Base-by-base conservation (phyloP, 345 rosid species). In the Brassica incana region DNA sequence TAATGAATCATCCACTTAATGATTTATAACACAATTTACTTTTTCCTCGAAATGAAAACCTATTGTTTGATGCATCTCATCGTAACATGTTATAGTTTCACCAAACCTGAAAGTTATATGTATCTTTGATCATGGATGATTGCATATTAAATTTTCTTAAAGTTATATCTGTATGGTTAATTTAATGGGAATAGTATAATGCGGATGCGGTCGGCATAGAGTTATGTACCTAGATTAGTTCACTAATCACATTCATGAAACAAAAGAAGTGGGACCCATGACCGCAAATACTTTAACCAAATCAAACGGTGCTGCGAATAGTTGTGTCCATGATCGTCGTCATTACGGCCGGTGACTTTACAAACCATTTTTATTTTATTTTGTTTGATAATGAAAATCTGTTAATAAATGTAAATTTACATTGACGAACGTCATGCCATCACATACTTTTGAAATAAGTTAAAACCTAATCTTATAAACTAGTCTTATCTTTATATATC, bases 311-410 rank as follows among this genome's bases (percentile, higher is more conserved):
- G 83, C 27, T 75, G 62, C 76, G 71, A 81, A 66, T 32, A 78
- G 67, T 78, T 65, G 81, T 78, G 88, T 82, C 87, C 85, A 83
- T 73, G 86, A 81, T 81, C 79, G 48, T 74, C 76, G 20, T 74
- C 85, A 74, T 67, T 73, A 9, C 6, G 69, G 52, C 65, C 48
- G 83, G 83, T 83, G 88, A 59, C 78, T 73, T 71, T 63, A 79
- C 74, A 67, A 69, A 20, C 62, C 45, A 43, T 54, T 45, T 75
- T 48, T 27, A 1, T 63, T 62, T 27, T 18, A 0, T 76, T 23
- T 56, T 43, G 10, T 71, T 65, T 36, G 20, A 58, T 63, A 54
- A 14, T 33, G 20, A 14, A 63, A 65, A 52, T 65, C n/a, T 18
- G 35, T 32, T 50, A 30, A 33, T 66, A 36, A 18, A 36, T 66